A percentile compares a stretch with the other conserved stretches of the same genome.
These are phyloP conservation scores for Beta lomatogona DNA, from an alignment of 179 eudicot species.

Conservation along the genomic window DNA sequence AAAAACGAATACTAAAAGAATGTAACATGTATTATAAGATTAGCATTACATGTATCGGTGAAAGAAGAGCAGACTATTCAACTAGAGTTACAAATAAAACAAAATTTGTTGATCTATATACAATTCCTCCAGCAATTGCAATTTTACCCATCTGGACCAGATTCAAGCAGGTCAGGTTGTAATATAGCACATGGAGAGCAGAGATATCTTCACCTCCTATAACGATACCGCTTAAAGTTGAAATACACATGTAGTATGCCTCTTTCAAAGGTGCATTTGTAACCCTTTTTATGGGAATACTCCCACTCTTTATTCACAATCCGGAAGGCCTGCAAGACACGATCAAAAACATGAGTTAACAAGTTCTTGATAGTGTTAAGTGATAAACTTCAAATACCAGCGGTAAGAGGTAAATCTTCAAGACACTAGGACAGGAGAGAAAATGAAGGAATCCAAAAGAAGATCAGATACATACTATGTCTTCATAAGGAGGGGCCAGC, in stretches of 20 bases:
- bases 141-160: not conserved
- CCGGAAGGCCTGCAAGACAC: conserved; percentile 67
- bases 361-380: not conserved
- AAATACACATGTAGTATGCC: conserved; percentile 89
- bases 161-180: not conserved
- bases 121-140: conserved; percentile 8
- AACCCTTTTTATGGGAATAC: conserved; percentile 94
- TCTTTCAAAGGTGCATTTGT: conserved; percentile 89
- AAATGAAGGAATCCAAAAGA: not conserved
- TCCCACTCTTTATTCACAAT: conserved; percentile 98
- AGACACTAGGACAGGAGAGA: not conserved
- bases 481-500: conserved; percentile 99
- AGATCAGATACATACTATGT: conserved; percentile 62
- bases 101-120: conserved; percentile 8
- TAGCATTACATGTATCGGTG: not conserved
- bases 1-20: not conserved
- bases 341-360: not conserved
- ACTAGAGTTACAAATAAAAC: not conserved
- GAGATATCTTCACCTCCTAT: conserved; percentile 38
- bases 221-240: conserved; percentile 84
- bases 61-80: not conserved
- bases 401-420: not conserved
- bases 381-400: not conserved
- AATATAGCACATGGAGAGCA: not conserved
- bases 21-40: too few relatives aligned